phyloP scores from a whole-genome alignment of 768 basidiomycete genomes.

The Boletellus ananiceps region DNA sequence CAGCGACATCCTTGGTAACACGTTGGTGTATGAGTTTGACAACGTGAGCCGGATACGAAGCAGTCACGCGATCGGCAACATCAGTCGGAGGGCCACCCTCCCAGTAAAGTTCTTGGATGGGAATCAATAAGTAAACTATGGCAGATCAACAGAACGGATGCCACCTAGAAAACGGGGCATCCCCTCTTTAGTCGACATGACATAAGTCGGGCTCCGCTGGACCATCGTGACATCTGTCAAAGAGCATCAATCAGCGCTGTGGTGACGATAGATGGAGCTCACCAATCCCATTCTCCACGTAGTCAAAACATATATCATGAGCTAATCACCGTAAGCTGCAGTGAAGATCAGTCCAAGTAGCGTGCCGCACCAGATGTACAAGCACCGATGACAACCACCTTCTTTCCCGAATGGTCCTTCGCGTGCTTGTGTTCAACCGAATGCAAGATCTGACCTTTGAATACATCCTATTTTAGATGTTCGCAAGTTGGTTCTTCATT shows the following conservation, averaged over 20 bases:
- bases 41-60: constrained; percentile 40
- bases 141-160: constrained; percentile 11
- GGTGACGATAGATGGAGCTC: constrained; percentile 9
- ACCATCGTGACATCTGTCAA: constrained; percentile 41
- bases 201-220: constrained; percentile 52
- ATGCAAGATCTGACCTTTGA: constrained; percentile 61
- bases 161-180: constrained; percentile 23
- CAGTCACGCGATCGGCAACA: constrained; percentile 50
- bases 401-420: constrained; percentile 58
- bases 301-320: constrained; percentile 49
- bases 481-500: not conserved
- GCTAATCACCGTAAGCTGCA: constrained; percentile 22
- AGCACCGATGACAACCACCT: constrained; percentile 64
- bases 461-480: constrained; percentile 40
- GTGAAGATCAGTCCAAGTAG: not conserved
- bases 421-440: constrained; percentile 54
- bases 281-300: constrained; percentile 43
- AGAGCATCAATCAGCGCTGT: not conserved
- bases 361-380: constrained; percentile 50
- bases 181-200: constrained; percentile 45
- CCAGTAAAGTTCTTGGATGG: constrained; percentile 33
- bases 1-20: constrained; percentile 41
- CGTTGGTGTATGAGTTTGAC: constrained; percentile 33
- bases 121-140: not conserved
- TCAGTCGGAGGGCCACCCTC: constrained; percentile 46